Evolutionary conservation across 2,329 filamentous ascomycete genomes (phyloP).

Genomic region (Diaporthe citri): DNA sequence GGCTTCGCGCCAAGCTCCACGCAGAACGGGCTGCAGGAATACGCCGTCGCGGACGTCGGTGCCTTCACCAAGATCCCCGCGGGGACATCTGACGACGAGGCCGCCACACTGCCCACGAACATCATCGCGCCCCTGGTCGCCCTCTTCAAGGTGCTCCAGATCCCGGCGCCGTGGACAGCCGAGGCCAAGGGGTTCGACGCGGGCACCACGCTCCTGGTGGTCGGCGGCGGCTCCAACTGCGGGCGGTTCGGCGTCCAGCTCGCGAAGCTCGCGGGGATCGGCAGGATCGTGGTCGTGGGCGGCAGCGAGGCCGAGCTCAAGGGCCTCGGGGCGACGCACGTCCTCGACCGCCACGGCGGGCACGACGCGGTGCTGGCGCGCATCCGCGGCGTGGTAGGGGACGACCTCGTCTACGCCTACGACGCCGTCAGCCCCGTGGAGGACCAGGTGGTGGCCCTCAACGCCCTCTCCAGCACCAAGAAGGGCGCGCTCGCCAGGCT

Average conservation of each 20-base stretch:
- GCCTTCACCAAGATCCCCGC: conserved; percentile 50
- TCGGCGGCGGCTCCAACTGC: conserved; percentile 52
- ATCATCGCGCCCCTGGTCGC: conserved; percentile 49
- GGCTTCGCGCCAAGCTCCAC: conserved; percentile 29
- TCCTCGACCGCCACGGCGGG: conserved; percentile 54
- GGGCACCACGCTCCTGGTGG: conserved; percentile 45
- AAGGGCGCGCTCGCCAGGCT: conserved; percentile 50
- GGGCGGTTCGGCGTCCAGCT: conserved; percentile 51
- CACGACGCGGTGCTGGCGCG: conserved; percentile 48
- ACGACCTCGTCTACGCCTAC: conserved; percentile 54
- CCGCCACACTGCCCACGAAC: conserved; percentile 53
- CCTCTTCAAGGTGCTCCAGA: conserved; percentile 49
- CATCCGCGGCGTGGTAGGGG: conserved; percentile 53
- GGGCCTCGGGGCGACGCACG: conserved; percentile 54
- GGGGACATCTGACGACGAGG: conserved; percentile 51
- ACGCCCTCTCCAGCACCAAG: conserved; percentile 51
- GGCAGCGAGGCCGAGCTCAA: conserved; percentile 49
- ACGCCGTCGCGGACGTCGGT: conserved; percentile 49
- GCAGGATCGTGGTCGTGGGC: conserved; percentile 53
- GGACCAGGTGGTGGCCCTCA: conserved; percentile 48
- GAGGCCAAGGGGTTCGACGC: conserved; percentile 43
- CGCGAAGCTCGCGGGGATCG: conserved; percentile 52
- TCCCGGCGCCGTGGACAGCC: conserved; percentile 47
- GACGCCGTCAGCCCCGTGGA: conserved; percentile 49
- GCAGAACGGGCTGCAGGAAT: conserved; percentile 53